Evolutionary conservation across 768 basidiomycete genomes (phyloP), one percentile per base, ranked within the genome.

Genomic region (Kwoniella dendrophila): DNA sequence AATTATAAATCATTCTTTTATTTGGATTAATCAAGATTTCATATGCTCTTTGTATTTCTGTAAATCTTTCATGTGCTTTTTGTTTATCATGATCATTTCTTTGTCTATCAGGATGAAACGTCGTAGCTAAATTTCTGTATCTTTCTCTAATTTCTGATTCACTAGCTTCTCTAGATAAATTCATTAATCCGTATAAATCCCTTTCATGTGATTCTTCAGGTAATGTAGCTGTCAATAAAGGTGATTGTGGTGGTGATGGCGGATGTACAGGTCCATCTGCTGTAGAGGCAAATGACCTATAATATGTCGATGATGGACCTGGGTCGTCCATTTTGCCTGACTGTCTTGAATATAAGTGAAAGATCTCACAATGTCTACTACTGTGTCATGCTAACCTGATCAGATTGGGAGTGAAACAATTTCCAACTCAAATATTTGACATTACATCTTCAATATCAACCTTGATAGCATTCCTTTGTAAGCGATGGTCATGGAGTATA

Each of bases 91-190:
- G 75, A 54, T 85, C 83, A 71, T 86, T 85, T 22, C 82, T 83
- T 62, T 92, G 89, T 73, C 87, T 88, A 83, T 95, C 91, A 0
- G 91, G 91, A 69, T 95, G 91, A 66, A 89, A 90, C 20, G 88
- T 80, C 29, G 92, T 83, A 3, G 90, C 91, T 27, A 92, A 78
- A 4, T 84, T 75, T 41, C 85, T 82, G 76, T 91, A 89, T 34
- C 86, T 83, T 58, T 90, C 89, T 50, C 89, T 83, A 62, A 92
- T 87, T 70, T 91, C 88, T 49, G 81, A 80, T 59, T 85, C 83
- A 1, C 86, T 84, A 0, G 89, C 88, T 4, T 83, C 82, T 51
- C 78, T 82, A 16, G 86, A 83, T 49, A 92, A 76, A 72, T 92
- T 92, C 44, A 92, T 83, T 34, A 90, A 84, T 85, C 74, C 81